Evolutionary conservation across 495 filamentous ascomycete genomes (phyloP), one percentile per base, ranked within the genome.

Genomic region (Saxophila tyrrhenica): DNA sequence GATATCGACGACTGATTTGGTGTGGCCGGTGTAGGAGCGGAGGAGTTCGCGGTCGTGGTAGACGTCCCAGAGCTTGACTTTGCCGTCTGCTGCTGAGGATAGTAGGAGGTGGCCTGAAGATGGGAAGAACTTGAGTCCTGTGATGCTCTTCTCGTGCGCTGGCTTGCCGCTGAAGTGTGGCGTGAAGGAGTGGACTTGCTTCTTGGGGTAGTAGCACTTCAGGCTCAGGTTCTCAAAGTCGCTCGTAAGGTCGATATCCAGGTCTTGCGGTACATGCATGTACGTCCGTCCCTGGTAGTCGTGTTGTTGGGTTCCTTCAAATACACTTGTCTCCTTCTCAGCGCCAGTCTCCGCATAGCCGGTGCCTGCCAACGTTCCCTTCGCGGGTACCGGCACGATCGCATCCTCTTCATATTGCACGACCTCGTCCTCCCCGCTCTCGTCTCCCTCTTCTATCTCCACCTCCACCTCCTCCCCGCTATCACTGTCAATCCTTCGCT

Each of bases 251-350:
- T 94, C 87, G 66, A 96, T 77, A 67, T 90, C 90, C 64, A 97
- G 72, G 70, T 96, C 92, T 67, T 89, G 88, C n/a, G 92, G 92
- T 3, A 97, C 79, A 70, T 97, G 94, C 86, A 92, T 89, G 64
- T 89, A 90, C 20, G 89, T 94, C 57, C 92, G 73, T 29, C 92
- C 92, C 62, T 87, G 81, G 69, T 97, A 97, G 67, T 97, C 94
- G 73, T 82, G 83, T 67, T 86, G 69, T 62, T 84, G 74, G n/a
- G 73, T 71, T 43, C 89, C 94, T 54, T 94, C 83, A 72, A 95
- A 99, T 48, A 84, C 80, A n/a, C 82, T 87, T 44, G 84, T 89
- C 69, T 97, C 91, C 38, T 62, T 62, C 21, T 57, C 62, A 2
- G 70, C 70, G 22, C 76, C 60, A 52, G 74, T 73, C 48, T 78